phyloP scores from a whole-genome alignment of 108 stramenopile species.

The Skeletonema menzelii region DNA sequence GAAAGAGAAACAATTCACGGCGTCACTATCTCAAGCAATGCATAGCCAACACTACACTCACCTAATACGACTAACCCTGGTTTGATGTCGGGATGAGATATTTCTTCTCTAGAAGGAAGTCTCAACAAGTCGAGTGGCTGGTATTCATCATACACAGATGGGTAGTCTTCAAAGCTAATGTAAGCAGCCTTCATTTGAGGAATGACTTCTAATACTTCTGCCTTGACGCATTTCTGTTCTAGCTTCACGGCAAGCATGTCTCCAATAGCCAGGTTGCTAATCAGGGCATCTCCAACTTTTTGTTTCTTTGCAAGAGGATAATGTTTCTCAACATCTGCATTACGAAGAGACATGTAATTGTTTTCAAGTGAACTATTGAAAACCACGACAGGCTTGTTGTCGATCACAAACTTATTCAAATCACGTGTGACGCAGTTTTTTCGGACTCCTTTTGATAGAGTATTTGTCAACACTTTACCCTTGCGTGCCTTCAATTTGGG shows the following conservation, averaged over 20 bases:
- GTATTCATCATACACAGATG: constrained; percentile 63
- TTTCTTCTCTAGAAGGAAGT: constrained; percentile 42
- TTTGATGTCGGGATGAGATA: constrained; percentile 40
- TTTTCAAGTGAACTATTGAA: constrained; percentile 43
- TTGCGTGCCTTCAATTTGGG: constrained; percentile 46
- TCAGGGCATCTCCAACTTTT: constrained; percentile 29
- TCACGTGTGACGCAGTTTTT: constrained; percentile 38
- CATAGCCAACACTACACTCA: constrained; percentile 27
- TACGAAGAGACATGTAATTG: constrained; percentile 34
- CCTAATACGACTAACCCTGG: constrained; percentile 78
- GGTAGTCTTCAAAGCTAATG: constrained; percentile 61
- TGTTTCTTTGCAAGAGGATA: constrained; percentile 35
- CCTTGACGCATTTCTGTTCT: constrained; percentile 40
- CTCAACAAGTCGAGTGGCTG: constrained; percentile 42
- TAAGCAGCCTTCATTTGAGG: constrained; percentile 46
- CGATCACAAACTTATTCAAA: constrained; percentile 36
- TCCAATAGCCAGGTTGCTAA: constrained; percentile 30
- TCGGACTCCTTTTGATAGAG: constrained; percentile 16
- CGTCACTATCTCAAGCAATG: no score
- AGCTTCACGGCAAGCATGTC: constrained; percentile 48
- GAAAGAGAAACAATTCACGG: background rate
- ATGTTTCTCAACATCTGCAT: constrained; percentile 37
- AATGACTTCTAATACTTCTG: constrained; percentile 43
- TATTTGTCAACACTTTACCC: constrained; percentile 43
- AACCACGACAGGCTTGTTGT: constrained; percentile 37